Evolutionary conservation across 371 early-diverging fungal species (phyloP).

Genomic region (Mortierella sp.): DNA sequence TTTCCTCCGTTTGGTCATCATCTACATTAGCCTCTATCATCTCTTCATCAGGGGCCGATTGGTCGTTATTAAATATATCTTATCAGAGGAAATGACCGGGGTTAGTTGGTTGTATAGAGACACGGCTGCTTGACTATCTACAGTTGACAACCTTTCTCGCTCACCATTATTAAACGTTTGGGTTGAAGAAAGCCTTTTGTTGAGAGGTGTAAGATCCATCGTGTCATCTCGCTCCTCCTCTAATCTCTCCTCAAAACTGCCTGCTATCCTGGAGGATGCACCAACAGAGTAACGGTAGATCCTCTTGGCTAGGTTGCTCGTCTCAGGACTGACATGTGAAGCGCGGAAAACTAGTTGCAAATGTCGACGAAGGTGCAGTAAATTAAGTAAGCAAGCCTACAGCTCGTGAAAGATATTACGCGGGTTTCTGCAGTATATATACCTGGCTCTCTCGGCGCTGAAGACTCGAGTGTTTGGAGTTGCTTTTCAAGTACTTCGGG

Average conservation of each 20-base stretch:
- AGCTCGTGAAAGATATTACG: background rate
- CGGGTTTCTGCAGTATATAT: background rate
- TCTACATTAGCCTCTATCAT: background rate
- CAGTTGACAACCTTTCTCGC: background rate
- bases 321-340: slow-evolving; percentile 47
- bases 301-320: slow-evolving; percentile 46
- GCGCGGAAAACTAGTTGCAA: slow-evolving; percentile 29
- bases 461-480: slow-evolving; percentile 29
- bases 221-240: slow-evolving; percentile 16
- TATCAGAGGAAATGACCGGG: background rate
- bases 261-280: slow-evolving; percentile 14
- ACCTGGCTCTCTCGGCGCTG: slow-evolving; percentile 26
- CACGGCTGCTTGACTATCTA: background rate
- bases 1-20: background rate
- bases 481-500: slow-evolving; percentile 45
- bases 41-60: background rate
- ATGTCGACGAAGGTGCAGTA: background rate
- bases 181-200: slow-evolving; percentile 1
- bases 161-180: slow-evolving; percentile 1
- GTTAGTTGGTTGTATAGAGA: background rate
- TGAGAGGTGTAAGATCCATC: slow-evolving; percentile 10
- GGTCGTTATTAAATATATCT: slow-evolving; percentile 4
- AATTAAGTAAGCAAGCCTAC: background rate
- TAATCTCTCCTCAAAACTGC: slow-evolving; percentile 12
- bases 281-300: slow-evolving; percentile 45